phyloP scores from a whole-genome alignment of 345 rosid species.

The Pugionium cornutum region DNA sequence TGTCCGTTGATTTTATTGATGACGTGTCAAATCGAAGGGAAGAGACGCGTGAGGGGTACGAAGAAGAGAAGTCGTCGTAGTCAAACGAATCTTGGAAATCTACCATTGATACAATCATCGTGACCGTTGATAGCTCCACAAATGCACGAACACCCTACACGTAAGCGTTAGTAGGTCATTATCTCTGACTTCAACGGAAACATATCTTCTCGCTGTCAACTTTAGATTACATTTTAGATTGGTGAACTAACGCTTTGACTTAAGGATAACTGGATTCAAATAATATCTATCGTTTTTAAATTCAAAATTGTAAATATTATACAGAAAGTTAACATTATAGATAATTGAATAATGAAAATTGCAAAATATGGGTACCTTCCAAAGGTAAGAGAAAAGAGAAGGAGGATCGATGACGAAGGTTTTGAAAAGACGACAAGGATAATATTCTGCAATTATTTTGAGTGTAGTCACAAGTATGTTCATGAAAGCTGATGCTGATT shows the following conservation, averaged over 20 bases:
- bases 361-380: conserved; percentile 64
- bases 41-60: conserved; percentile 74
- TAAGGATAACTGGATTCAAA: conserved; percentile 6
- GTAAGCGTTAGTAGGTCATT: conserved; percentile 22
- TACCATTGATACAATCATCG: conserved; percentile 65
- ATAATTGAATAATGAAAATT: neutral
- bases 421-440: conserved; percentile 79
- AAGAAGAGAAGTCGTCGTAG: conserved; percentile 62
- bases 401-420: conserved; percentile 95
- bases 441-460: conserved; percentile 83
- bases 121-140: conserved; percentile 71
- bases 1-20: conserved; percentile 60
- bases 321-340: no score
- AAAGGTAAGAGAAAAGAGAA: conserved; percentile 81
- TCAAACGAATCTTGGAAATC: conserved; percentile 77
- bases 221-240: neutral
- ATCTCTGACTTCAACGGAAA: neutral
- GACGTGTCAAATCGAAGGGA: conserved; percentile 84
- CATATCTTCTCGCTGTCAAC: neutral
- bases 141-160: conserved; percentile 90
- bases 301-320: no score
- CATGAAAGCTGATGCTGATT: conserved; percentile 92
- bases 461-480: conserved; percentile 74
- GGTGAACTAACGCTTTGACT: conserved; percentile 39
- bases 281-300: neutral